Base-by-base conservation (phyloP, 208 protist genomes). In the Trypanosoma melophagium region DNA sequence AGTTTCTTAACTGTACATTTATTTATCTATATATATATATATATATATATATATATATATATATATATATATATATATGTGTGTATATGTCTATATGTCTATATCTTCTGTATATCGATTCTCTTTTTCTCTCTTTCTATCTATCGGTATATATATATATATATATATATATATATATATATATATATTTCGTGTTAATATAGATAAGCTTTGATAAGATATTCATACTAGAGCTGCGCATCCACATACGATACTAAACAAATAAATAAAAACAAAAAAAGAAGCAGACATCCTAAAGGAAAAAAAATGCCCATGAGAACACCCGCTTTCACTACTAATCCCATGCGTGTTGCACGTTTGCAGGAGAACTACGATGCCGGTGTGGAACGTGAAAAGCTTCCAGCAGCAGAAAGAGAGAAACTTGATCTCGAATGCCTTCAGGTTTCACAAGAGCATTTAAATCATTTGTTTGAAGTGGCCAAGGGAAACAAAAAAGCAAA, bases 341-440 rank as follows among this genome's bases (percentile, higher is more conserved):
- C 81, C 12, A 50, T 63, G 24, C 87, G 87, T 74, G 67, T 90
- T 17, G 69, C 61, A 28, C 87, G 87, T n/a, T 66, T 93, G 35
- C 83, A 88, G 74, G 73, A 80, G 40, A 93, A 93, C 66, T 93
- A 93, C 76, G 71, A 92, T 47, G 76, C 77, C n/a, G 86, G 86
- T 41, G 69, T 88, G n/a, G 31, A 76, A 40, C 81, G 87, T 19
- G 87, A 93, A 66, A 76, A 72, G 22, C 66, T 93, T 35, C 72
- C 81, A 1, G 69, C 66, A 19, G 71, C 63, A 2, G 65, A 82
- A 3, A 81, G 87, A 31, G 87, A 93, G 53, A 67, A 78, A 60
- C 70, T 86, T 17, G 87, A 93, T 52, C 55, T 62, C 41, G 12
- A 51, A 7, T 66, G 66, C 25, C 8, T 76, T 14, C n/a, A 51